These are phyloP conservation scores for Nannizziopsis arthrosporioides DNA, from an alignment of 2,329 filamentous ascomycete species.

Conservation along the genomic window DNA sequence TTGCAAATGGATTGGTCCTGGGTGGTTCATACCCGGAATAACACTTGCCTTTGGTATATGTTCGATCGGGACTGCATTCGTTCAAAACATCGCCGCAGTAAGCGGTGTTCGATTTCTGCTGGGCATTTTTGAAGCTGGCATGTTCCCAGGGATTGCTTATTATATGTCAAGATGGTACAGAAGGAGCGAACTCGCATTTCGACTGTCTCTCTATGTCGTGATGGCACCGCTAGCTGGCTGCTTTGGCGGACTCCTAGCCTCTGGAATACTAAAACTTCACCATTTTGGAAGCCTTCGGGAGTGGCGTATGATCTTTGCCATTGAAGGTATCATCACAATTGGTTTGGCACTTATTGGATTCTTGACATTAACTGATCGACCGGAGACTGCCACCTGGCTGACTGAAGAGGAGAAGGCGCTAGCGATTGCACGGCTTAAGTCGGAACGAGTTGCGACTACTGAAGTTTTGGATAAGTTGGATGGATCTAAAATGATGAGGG, in stretches of 20 bases:
- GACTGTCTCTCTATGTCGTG: conserved; percentile 57
- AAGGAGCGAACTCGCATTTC: conserved; percentile 55
- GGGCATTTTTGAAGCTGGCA: conserved; percentile 59
- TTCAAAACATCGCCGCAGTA: conserved; percentile 41
- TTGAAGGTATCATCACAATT: conserved; percentile 14
- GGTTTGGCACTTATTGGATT: conserved; percentile 11
- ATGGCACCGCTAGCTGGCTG: conserved; percentile 59
- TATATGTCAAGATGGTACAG: conserved; percentile 63
- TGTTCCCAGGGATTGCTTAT: conserved; percentile 63
- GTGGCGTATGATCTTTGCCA: conserved; percentile 15
- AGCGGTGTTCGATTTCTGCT: conserved; percentile 56
- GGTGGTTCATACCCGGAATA: conserved; percentile 56
- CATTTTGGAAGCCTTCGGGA: conserved; percentile 9
- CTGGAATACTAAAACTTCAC: conserved; percentile 19
- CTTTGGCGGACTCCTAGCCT: conserved; percentile 57
- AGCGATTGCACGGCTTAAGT: conserved; percentile 13
- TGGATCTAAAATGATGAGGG: conserved; percentile 7
- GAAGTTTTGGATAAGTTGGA: conserved; percentile 13
- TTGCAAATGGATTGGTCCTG: conserved; percentile 61
- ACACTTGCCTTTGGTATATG: conserved; percentile 52
- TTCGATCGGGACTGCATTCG: conserved; percentile 56
- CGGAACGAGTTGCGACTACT: conserved; percentile 12
- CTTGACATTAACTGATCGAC: conserved; percentile 12
- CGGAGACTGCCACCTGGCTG: conserved; percentile 12
- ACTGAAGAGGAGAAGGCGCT: conserved; percentile 12